Evolutionary conservation across 139 green algal species (phyloP), one percentile per base, ranked within the genome.

Genomic region (Chlorella vulgaris): DNA sequence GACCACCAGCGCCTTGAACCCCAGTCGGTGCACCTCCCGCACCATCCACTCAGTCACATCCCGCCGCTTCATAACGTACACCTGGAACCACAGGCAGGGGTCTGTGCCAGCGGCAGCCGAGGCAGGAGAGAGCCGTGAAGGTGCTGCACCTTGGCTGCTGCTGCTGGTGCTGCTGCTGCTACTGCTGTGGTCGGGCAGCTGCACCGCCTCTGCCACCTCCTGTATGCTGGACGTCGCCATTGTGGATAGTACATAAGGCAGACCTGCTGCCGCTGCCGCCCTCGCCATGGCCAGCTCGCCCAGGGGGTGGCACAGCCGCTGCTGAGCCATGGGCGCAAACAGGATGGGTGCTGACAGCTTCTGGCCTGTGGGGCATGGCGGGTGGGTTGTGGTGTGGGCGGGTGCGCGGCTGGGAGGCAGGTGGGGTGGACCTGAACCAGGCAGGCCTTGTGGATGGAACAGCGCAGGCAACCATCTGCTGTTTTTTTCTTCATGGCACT

Each of bases 311-410:
- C 90, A 91, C 88, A 97, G 89, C 38, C 85, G 79, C 79, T 96
- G 93, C 89, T 95, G 94, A 28, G 94, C 94, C 87, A 96, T 97
- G 28, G 94, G 94, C 2, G 94, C 94, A 13, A 97, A 86, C 69
- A 95, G 83, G 42, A 97, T 85, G 8, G 94, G 94, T 55, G 91
- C 84, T 28, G 50, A 66, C 13, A 90, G 75, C 29, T 74, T 60
- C 33, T 88, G 84, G 65, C 90, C 90, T 94, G 84, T 43, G 63
- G 8, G 7, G 2, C 8, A 31, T 58, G 47, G 58, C 69, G 6
- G n/a, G 63, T 29, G 42, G n/a, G n/a, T n/a, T n/a, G n/a, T n/a
- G n/a, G n/a, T n/a, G n/a, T n/a, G n/a, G n/a, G n/a, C n/a, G n/a
- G n/a, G n/a, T n/a, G 60, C 60, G 28, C 60, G 28, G 60, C 60